Evolutionary conservation across 495 filamentous ascomycete genomes (phyloP).

Genomic region (Melanomma pulvis-pyrius): DNA sequence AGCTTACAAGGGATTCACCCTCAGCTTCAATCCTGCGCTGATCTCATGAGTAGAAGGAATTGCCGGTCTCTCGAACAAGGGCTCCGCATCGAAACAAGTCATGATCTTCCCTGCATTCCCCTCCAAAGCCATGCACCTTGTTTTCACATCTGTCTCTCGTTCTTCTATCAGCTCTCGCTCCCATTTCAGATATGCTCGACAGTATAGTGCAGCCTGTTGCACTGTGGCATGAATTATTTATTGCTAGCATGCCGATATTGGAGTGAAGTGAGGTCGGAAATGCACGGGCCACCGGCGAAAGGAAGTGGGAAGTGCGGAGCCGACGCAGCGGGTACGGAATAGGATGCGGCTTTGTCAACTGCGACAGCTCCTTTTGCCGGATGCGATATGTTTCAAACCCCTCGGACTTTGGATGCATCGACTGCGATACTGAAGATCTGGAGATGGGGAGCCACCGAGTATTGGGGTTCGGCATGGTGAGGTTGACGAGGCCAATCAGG

Average conservation of each 20-base stretch:
- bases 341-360: neutral
- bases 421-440: neutral
- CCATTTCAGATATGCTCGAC: neutral
- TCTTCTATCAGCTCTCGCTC: no score
- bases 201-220: neutral
- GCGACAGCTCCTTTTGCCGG: slow-evolving; percentile 27
- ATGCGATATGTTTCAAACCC: slow-evolving; percentile 14
- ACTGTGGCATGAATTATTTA: neutral
- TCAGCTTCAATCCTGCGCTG: neutral
- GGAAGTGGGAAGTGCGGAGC: slow-evolving; percentile 22
- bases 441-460: slow-evolving; percentile 28
- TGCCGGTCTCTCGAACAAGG: neutral
- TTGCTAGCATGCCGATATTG: neutral
- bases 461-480: neutral
- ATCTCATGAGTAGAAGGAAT: neutral
- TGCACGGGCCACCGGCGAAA: slow-evolving; percentile 22
- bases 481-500: neutral
- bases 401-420: slow-evolving; percentile 10
- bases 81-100: slow-evolving; percentile 10
- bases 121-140: neutral
- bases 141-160: neutral
- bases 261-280: slow-evolving; percentile 25
- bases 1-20: neutral
- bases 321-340: slow-evolving; percentile 15
- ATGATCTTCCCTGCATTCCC: neutral